Base-by-base conservation (phyloP, 108 stramenopile genomes). In the Chaetoceros tenuissimus region DNA sequence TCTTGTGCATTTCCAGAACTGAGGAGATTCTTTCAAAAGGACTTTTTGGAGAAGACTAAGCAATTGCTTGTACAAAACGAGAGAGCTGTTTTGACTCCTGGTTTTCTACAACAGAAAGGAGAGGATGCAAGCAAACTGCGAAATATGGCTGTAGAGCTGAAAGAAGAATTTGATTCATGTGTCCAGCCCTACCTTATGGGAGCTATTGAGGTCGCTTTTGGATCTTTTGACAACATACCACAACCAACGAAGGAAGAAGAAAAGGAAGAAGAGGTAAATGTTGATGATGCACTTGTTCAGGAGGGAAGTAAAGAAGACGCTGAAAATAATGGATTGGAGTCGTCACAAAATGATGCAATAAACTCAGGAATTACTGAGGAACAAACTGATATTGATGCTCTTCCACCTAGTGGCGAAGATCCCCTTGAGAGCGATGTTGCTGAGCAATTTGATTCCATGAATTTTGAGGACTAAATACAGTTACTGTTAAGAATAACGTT, bases 91-190 rank as follows among this genome's bases (percentile, higher is more conserved):
- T 58, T 82, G 48, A 79, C 82, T n/a, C 85, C 85, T 17, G 85
- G 85, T 17, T 57, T 91, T 24, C 48, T 40, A 5, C 5, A 13
- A 10, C 8, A 5, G 13, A 40, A 40, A 13, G 60, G 81, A 23
- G 85, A 83, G 18, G 89, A 91, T 24, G 83, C 81, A 22, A 46
- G 62, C 28, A 67, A 79, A 31, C 57, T 91, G 54, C 81, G 89
- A 24, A 79, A 77, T 26, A 69, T 58, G 21, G 89, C 85, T 27
- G 71, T 80, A 44, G 65, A 67, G 34, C 73, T 87, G 75, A 75
- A 72, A 48, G 40, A 55, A 3, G 63, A 68, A 24, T 82, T 77
- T 51, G 66, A 78, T 25, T 40, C 57, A 0, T 74, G 72, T 49
- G 66, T 87, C 16, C 66, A 78, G 46, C 85, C 89, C 1, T 85